Evolutionary conservation across 371 early-diverging fungal species (phyloP), one percentile per base, ranked within the genome.

Genomic region (Syncephalastrum racemosum): DNA sequence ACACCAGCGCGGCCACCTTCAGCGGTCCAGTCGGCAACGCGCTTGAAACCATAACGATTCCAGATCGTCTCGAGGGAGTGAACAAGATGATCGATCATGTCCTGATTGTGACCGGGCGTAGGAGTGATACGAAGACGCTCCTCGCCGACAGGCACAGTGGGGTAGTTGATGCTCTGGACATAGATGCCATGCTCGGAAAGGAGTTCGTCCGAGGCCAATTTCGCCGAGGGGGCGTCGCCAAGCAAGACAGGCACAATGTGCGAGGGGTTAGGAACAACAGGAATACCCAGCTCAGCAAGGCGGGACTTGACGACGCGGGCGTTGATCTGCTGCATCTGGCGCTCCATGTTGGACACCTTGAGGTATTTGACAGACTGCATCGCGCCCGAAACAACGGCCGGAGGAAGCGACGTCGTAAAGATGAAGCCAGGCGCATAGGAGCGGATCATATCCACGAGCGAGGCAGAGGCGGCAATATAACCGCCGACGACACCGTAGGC

Each of bases 361-460:
- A 98, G 84, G 68, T 97, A 91, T 60, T 90, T 87, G 72, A 98
- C 89, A 54, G 94, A 93, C 19, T 94, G 89, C 47, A 91, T 79
- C 13, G 97, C 93, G 56, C 96, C 99, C 31, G 93, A 85, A 14
- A 90, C 94, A 52, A 95, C 88, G 36, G 90, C 84, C 39, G 99
- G 99, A 25, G 99, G 99, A 22, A 98, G 83, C 18, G 98, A 97
- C 5, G 99, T 98, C 56, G 99, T 98, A 72, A 98, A 98, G 71
- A 98, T 98, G 77, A 98, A 98, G 42, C 99, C 99, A 40, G 98
- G 98, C 8, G 99, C 99, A 70, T 97, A 98, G 22, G 94, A 94
- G 58, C 99, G 94, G 50, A 98, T 87, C 92, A 96, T 91, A 72
- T 98, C 99, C 27, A 97, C 91, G 40, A 96, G 79, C 20, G 77